Percentiles rank a stretch among this genome's conserved stretches.
Conservation (phyloP, 257 asterid genomes). For the Forsythia viridissima region DNA sequence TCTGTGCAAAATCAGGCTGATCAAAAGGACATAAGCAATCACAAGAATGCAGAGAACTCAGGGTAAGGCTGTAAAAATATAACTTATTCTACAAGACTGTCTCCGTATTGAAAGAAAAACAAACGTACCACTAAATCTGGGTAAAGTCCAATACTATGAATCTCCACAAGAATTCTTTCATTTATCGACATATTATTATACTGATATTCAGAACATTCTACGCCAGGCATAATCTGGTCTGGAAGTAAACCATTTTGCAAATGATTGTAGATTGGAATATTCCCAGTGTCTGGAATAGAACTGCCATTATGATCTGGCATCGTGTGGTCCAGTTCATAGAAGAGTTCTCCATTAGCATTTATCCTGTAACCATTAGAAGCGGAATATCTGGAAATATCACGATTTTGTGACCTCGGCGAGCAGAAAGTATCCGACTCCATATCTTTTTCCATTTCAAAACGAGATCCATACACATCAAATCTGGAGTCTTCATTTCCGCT, state of each 20-base stretch:
- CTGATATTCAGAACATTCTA: constrained; percentile 59
- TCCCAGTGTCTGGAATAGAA: constrained; percentile 38
- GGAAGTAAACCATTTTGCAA: constrained; percentile 46
- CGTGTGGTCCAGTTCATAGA: constrained; percentile 47
- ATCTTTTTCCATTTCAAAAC: constrained; percentile 54
- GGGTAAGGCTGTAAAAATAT: constrained; percentile 14
- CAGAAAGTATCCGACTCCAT: constrained; percentile 45
- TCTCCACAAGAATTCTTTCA: constrained; percentile 75
- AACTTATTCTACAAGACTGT: constrained; percentile 23
- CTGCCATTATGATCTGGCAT: constrained; percentile 31
- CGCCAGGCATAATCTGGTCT: constrained; percentile 44
- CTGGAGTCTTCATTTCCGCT: constrained; percentile 48
- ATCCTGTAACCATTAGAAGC: constrained; percentile 53
- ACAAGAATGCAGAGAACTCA: constrained; percentile 20
- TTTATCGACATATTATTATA: constrained; percentile 61
- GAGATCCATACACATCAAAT: constrained; percentile 49
- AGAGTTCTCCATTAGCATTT: constrained; percentile 43
- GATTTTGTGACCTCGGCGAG: constrained; percentile 40
- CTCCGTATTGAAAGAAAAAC: constrained; percentile 23
- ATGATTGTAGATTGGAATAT: constrained; percentile 41
- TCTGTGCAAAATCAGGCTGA: constrained; percentile 54
- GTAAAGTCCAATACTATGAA: constrained; percentile 77
- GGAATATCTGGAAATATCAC: constrained; percentile 46
- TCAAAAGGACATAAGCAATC: constrained; percentile 31
- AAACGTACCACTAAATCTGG: constrained; percentile 75